phyloP scores from a whole-genome alignment of 768 basidiomycete genomes.

The Baorangia bicolor region DNA sequence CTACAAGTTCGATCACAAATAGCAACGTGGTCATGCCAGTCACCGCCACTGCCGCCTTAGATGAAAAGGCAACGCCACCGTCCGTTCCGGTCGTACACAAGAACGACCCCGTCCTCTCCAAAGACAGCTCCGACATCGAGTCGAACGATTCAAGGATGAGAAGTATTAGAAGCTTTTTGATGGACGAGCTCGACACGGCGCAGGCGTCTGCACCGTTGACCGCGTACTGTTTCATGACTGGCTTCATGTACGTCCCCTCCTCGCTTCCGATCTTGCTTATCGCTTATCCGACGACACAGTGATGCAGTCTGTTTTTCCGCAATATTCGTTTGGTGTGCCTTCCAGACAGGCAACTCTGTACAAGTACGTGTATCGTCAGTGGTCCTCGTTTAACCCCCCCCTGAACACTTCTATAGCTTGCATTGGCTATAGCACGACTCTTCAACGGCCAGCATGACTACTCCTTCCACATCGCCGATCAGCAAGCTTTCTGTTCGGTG shows the following conservation, averaged over 20 bases:
- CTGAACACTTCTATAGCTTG: constrained; percentile 46
- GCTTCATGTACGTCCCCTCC: constrained; percentile 57
- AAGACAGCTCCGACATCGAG: constrained; percentile 16
- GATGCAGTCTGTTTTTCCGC: constrained; percentile 76
- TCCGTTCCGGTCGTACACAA: background rate
- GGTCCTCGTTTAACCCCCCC: background rate
- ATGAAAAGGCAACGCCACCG: background rate
- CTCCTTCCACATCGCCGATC: constrained; percentile 77
- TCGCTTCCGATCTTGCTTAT: background rate
- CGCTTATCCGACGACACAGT: constrained; percentile 33
- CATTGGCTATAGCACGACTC: constrained; percentile 79
- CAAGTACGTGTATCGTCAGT: constrained; percentile 41
- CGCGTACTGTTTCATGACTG: constrained; percentile 77
- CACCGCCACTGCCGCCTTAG: background rate
- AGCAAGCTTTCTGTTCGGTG: constrained; percentile 80
- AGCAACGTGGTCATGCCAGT: background rate
- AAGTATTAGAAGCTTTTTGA: constrained; percentile 11
- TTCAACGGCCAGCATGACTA: constrained; percentile 55
- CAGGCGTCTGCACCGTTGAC: constrained; percentile 52
- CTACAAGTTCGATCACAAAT: background rate
- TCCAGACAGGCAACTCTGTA: constrained; percentile 77
- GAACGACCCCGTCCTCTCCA: background rate
- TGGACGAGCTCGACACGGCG: constrained; percentile 25
- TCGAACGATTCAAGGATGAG: constrained; percentile 5
- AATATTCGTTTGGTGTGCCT: constrained; percentile 82